Evolutionary conservation across 129 eudicot species (phyloP).

Genomic region (Flaveria ramosissima): DNA sequence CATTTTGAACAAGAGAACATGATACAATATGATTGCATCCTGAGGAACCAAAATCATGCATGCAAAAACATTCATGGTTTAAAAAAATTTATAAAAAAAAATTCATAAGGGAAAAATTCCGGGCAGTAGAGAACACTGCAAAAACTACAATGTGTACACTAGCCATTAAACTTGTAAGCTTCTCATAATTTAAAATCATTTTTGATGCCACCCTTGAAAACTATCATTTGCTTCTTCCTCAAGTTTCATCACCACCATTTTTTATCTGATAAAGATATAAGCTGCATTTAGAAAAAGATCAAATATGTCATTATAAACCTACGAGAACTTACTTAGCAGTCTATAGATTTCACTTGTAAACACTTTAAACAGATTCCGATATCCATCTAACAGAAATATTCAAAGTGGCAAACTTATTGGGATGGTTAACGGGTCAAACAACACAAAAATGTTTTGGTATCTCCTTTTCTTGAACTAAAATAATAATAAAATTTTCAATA

Average conservation of each 20-base stretch:
- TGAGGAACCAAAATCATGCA: constrained; percentile 23
- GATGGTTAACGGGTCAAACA: background rate
- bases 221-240: constrained; percentile 33
- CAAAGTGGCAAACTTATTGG: background rate
- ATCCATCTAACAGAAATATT: constrained; percentile 16
- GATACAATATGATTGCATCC: constrained; percentile 22
- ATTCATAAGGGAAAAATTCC: constrained; percentile 15
- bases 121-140: constrained; percentile 39
- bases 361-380: background rate
- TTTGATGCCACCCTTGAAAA: constrained; percentile 18
- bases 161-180: constrained; percentile 24
- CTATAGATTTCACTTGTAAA: background rate
- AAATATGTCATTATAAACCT: constrained; percentile 17
- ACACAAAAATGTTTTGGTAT: background rate
- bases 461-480: background rate
- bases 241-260: constrained; percentile 43
- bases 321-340: background rate
- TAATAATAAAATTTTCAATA: background rate
- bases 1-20: constrained; percentile 26
- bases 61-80: constrained; percentile 28
- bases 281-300: constrained; percentile 41
- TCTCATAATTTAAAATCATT: constrained; percentile 15
- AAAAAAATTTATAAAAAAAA: background rate
- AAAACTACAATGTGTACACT: constrained; percentile 36
- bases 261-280: constrained; percentile 52